Base-by-base conservation (phyloP, 306 rosid genomes). In the Luffa acutangula region DNA sequence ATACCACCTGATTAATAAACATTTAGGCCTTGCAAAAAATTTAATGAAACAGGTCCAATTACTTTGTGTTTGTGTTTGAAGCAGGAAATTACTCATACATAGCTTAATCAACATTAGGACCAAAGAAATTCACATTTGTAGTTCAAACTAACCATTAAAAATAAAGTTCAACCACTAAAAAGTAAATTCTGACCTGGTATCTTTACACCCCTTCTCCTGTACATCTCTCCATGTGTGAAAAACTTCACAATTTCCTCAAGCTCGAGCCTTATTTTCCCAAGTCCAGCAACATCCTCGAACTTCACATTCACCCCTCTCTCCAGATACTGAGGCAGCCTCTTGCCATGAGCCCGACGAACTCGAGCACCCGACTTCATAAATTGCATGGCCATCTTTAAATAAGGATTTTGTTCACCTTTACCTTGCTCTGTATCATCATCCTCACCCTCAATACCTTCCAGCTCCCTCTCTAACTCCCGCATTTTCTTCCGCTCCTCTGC, bases 221-320 rank as follows among this genome's bases (percentile, higher is more conserved):
- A 95, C 91, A 93, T 92, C 82, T 95, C 98, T 73, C 93, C 97
- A n/a, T 95, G 97, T 18, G 98, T 95, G 79, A 95, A 95, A 86
- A 95, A 95, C 88, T 95, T 95, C 60, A 95, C 98, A 87, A 95
- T 95, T 89, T 95, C 98, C 89, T 95, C 98, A 17, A 95, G 97
- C 87, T 95, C 98, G 59, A 92, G 96, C 62, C 98, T 89, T 12
- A 95, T 95, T 85, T 95, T 95, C 77, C 98, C 98, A 12, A 95
- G 88, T 75, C 98, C 98, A 0, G 98, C 98, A 70, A 95, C 98
- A 85, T 95, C 98, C 39, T 89, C 63, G 72, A 95, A 95, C 90
- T 92, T 95, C 10, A 95, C 98, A 84, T 95, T 93, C 85, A 91
- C 97, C 0, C 93, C 98, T 81, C 91, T 89, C 91, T 95, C 98